Conservation (phyloP, 805 yeast species). For the Limtongozyma cylindracea region DNA sequence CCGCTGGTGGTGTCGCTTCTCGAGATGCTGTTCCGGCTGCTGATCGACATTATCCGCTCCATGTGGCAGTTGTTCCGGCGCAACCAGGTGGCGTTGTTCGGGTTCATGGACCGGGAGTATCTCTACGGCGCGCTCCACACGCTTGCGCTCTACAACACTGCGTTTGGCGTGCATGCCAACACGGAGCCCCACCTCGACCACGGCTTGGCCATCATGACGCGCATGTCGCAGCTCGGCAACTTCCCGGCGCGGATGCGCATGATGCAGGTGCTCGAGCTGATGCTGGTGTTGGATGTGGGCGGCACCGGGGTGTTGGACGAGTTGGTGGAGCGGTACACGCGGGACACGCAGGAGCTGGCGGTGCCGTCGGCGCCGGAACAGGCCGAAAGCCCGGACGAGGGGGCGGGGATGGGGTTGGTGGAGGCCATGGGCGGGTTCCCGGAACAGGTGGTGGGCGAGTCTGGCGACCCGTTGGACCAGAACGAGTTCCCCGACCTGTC, state of each 20-base stretch:
- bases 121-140: slow-evolving; percentile 59
- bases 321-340: slow-evolving; percentile 19
- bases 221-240: slow-evolving; percentile 55
- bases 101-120: slow-evolving; percentile 74
- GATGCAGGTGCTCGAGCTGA: slow-evolving; percentile 41
- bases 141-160: slow-evolving; percentile 43
- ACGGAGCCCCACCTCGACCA: slow-evolving; percentile 50
- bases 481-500: too few species aligned
- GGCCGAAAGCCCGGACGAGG: too few species aligned
- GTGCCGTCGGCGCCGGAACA: too few species aligned
- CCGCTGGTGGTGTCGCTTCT: slow-evolving; percentile 38
- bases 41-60: slow-evolving; percentile 48
- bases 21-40: slow-evolving; percentile 61
- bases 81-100: slow-evolving; percentile 66
- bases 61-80: slow-evolving; percentile 55
- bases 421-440: too few species aligned
- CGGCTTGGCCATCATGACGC: slow-evolving; percentile 41
- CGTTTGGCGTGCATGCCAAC: slow-evolving; percentile 64
- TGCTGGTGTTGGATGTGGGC: slow-evolving; percentile 42
- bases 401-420: too few species aligned
- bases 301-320: slow-evolving; percentile 34
- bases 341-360: too few species aligned
- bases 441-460: too few species aligned
- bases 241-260: slow-evolving; percentile 59
- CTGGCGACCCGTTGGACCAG: too few species aligned